A percentile compares a stretch with the other conserved stretches of the same genome.
Evolutionary conservation across 1,139 yeast species (phyloP).

Genomic region (Meyerozyma smithsonii): DNA sequence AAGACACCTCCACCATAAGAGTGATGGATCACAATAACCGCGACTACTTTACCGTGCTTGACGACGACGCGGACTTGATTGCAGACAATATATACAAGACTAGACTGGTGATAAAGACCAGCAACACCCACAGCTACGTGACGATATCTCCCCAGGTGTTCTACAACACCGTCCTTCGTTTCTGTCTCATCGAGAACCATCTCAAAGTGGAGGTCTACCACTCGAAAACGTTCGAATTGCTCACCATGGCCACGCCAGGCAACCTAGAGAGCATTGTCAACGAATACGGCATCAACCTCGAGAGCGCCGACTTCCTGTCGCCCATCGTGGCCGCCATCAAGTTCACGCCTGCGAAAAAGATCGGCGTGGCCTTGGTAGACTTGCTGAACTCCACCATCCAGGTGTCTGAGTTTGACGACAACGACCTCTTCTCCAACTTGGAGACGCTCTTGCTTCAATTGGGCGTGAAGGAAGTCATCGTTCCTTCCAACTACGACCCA

Average conservation of each 20-base stretch:
- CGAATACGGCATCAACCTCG: conserved; percentile 54
- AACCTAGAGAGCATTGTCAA: conserved; percentile 52
- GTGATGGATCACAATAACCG: conserved; percentile 65
- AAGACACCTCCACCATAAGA: conserved; percentile 47
- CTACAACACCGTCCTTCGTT: conserved; percentile 54
- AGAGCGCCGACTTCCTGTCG: conserved; percentile 55
- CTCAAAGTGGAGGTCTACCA: conserved; percentile 70
- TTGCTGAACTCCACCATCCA: conserved; percentile 63
- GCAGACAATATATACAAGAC: conserved; percentile 85
- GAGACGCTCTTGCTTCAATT: conserved; percentile 83
- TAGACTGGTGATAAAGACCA: conserved; percentile 65
- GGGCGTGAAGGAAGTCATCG: conserved; percentile 79
- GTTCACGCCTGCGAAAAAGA: conserved; percentile 36
- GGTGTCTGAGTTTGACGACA: conserved; percentile 77
- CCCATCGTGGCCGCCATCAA: conserved; percentile 78
- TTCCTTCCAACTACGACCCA: conserved; percentile 44
- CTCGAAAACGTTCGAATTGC: conserved; percentile 53
- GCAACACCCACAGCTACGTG: conserved; percentile 57
- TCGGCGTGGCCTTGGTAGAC: conserved; percentile 83
- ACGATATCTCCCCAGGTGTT: conserved; percentile 77
- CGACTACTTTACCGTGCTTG: conserved; percentile 73
- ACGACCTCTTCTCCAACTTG: conserved; percentile 78
- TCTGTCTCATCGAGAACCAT: conserved; percentile 67
- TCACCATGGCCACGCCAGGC: conserved; percentile 81
- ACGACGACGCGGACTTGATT: conserved; percentile 73